A percentile compares a stretch with the other conserved stretches of the same genome.
Conservation (phyloP, 129 eudicot species). For the Flaveria sonorensis region DNA sequence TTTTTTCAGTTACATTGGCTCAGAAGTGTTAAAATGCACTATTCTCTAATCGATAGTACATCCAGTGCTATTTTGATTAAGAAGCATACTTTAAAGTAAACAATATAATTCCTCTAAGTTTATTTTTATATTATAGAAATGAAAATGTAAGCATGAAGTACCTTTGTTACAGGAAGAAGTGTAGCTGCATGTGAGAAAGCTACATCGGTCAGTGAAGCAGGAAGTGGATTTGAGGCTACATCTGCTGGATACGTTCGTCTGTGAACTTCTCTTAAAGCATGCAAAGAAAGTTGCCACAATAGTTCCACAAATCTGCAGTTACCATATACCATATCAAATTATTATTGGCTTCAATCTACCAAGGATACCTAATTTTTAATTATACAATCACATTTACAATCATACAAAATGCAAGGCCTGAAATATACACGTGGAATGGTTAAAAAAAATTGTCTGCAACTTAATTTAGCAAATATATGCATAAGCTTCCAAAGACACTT, state of each 20-base stretch:
- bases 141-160: constrained; percentile 23
- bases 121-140: not conserved
- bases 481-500: constrained; percentile 15
- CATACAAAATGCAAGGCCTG: constrained; percentile 1
- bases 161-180: constrained; percentile 96
- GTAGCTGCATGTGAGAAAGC: constrained; percentile 98
- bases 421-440: not conserved
- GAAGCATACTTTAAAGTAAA: not conserved
- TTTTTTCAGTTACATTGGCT: constrained; percentile 3
- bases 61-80: not conserved
- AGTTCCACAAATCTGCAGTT: constrained; percentile 94
- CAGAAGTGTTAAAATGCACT: constrained; percentile 4
- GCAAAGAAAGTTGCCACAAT: constrained; percentile 98
- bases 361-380: not conserved
- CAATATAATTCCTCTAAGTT: not conserved
- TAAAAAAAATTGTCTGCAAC: not conserved
- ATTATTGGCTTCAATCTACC: constrained; percentile 40
- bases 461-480: not conserved
- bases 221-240: constrained; percentile 91
- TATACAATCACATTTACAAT: not conserved
- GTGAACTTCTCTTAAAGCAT: constrained; percentile 98
- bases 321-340: constrained; percentile 28
- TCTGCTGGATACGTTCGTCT: constrained; percentile 94
- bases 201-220: constrained; percentile 94
- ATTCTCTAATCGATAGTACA: not conserved